Evolutionary conservation across 2,329 filamentous ascomycete species (phyloP), one percentile per base, ranked within the genome.

Genomic region (Fusarium veterinarium): DNA sequence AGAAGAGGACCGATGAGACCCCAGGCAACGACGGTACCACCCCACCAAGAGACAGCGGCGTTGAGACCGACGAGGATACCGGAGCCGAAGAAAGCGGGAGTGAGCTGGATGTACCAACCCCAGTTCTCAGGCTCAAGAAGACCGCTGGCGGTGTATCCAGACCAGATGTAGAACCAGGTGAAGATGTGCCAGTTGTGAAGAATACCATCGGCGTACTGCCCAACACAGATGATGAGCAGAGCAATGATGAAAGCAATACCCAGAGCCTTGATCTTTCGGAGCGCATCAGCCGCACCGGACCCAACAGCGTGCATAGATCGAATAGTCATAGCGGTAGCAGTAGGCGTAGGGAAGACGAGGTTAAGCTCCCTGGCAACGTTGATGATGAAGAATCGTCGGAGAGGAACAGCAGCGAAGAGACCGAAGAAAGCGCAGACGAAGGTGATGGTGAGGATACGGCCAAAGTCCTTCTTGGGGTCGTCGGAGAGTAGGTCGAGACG

Each of bases 341-440:
- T 89, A 0, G 88, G 79, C 0, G 88, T 87, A 4, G 89, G 89
- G 80, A 91, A 91, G 62, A 91, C 84, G 48, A 91, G 83, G 63
- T 85, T 86, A 37, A 91, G 81, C 79, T 91, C 88, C 14, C 89
- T 84, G 6, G 88, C 88, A 17, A 91, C 88, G 65, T 91, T 89
- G 78, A 92, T 88, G 79, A 92, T 87, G 83, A 91, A 92, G 83
- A 92, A 92, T 77, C 91, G 91, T 64, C 90, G 88, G 25, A 91
- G 84, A 12, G 89, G 89, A 0, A 89, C 90, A 53, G 87, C 87
- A 72, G 91, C 90, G 79, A 90, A 90, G 67, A 91, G 85, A 8
- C 90, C 90, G 78, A 91, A 91, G 81, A 91, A 90, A 14, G 87
- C 88, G 65, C 88, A 89, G 52, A 91, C 87, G 46, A 90, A 83